Base-by-base conservation (phyloP, 345 rosid species). In the Brassica cretica region DNA sequence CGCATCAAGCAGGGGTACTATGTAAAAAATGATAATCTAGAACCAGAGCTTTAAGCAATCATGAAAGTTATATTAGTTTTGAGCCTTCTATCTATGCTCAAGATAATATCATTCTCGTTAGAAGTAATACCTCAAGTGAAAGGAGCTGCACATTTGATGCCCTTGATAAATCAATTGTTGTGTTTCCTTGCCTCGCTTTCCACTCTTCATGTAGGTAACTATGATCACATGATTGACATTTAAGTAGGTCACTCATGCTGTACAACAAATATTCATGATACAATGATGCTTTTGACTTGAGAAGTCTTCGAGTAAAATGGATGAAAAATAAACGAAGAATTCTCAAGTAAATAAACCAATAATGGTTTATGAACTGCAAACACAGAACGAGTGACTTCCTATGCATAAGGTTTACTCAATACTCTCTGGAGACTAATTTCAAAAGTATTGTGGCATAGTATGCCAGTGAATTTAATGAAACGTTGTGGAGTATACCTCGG, bases 131-230 rank as follows among this genome's bases (percentile, higher is more conserved):
- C 97, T 95, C 91, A 29, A 91, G 92, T 7, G 93, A 76, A 74
- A 95, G 83, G 81, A 88, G 87, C 74, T 84, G 88, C 84, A 95
- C 64, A 77, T 79, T 70, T 78, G 87, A 75, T 84, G 87, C 82
- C 56, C 82, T 88, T 53, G 86, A 78, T 76, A 86, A 59, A 39
- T 87, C 87, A 65, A 79, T 88, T 8, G 84, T 79, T 63, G 82
- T 32, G 12, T 84, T 84, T 51, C 75, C 81, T 60, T 92, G 87
- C 86, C 89, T 95, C 79, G 84, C 86, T 82, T 87, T 90, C 98
- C 97, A 95, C 84, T 95, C 98, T 85, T 95, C 97, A 83, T 77
- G 82, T 70, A 95, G 82, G 80, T 95, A 95, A 74, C 99, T 95
- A 85, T 37, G 68, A 83, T 74, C 75, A 72, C 84, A 75, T 53